Conservation (phyloP, 768 basidiomycete genomes). For the Amanita phalloides region DNA sequence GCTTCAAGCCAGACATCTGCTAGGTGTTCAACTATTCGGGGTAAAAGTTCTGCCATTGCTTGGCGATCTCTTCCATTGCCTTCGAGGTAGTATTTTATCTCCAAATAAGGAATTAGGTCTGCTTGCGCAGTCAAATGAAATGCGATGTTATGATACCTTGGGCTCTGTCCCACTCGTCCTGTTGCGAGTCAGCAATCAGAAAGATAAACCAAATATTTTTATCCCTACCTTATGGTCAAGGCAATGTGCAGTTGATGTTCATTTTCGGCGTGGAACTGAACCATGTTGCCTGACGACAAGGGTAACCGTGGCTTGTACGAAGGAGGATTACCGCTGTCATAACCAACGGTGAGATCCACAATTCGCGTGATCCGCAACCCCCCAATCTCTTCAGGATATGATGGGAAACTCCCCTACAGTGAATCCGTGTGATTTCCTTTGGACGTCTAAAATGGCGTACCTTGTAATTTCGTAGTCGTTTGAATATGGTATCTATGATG, state of each 20-base stretch:
- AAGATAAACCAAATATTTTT: too few species aligned
- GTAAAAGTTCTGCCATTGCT: conserved; percentile 40
- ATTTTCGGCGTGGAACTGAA: conserved; percentile 57
- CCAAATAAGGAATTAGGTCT: background rate
- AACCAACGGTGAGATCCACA: conserved; percentile 68
- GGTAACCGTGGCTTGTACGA: conserved; percentile 50
- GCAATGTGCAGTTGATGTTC: conserved; percentile 38
- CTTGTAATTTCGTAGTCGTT: conserved; percentile 48
- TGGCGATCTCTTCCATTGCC: conserved; percentile 47
- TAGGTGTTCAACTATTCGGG: conserved; percentile 48
- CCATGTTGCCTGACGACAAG: conserved; percentile 77
- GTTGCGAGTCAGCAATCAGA: background rate
- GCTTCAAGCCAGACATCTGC: conserved; percentile 62
- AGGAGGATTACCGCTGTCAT: conserved; percentile 68
- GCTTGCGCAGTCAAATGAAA: too few species aligned
- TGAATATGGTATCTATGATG: conserved; percentile 63
- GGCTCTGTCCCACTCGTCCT: conserved; percentile 90
- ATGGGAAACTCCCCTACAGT: conserved; percentile 10
- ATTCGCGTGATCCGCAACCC: conserved; percentile 50
- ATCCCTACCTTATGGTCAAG: conserved; percentile 56
- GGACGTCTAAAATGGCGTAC: conserved; percentile 14
- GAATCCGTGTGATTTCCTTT: background rate
- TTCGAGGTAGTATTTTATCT: conserved; percentile 89
- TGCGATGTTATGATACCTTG: conserved; percentile 38
- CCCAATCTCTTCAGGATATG: conserved; percentile 54